Evolutionary conservation across 768 basidiomycete genomes (phyloP).

Genomic region (Xerocomellus chrysenteron): DNA sequence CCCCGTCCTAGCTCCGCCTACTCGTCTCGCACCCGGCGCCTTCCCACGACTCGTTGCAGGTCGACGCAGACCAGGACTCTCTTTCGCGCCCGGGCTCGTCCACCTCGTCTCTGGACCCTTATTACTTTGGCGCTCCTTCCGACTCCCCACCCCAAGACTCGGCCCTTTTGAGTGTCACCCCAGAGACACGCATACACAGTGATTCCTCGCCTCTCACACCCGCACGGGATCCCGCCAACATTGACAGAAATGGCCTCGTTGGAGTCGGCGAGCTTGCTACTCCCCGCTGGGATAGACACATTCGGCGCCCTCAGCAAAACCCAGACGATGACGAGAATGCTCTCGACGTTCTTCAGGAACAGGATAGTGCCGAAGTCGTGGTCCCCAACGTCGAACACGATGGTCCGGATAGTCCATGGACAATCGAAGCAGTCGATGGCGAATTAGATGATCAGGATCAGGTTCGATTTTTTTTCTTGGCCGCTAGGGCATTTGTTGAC

Average conservation of each 20-base stretch:
- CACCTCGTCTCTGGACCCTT: constrained; percentile 83
- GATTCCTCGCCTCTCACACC: constrained; percentile 73
- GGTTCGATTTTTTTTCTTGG: constrained; percentile 38
- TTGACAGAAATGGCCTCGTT: constrained; percentile 84
- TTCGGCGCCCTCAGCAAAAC: constrained; percentile 36
- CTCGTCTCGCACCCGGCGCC: constrained; percentile 45
- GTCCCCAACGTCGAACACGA: constrained; percentile 46
- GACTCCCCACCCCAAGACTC: constrained; percentile 54
- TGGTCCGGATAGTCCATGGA: constrained; percentile 79
- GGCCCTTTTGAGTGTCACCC: constrained; percentile 51
- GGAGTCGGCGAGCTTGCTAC: constrained; percentile 96
- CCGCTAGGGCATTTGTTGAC: not conserved
- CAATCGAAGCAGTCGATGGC: constrained; percentile 82
- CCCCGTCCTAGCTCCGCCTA: constrained; percentile 42
- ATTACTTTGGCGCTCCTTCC: constrained; percentile 79
- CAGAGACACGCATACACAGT: constrained; percentile 50
- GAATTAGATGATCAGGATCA: constrained; percentile 71
- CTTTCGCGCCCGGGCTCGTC: constrained; percentile 69
- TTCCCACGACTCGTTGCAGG: constrained; percentile 27
- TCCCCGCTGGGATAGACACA: constrained; percentile 82
- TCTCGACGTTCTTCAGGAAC: constrained; percentile 30
- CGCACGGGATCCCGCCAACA: constrained; percentile 69
- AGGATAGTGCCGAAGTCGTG: constrained; percentile 31
- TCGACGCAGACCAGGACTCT: constrained; percentile 45
- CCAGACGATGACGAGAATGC: constrained; percentile 42